Conservation (phyloP, 129 eudicot species). For the Smallanthus sonchifolius region DNA sequence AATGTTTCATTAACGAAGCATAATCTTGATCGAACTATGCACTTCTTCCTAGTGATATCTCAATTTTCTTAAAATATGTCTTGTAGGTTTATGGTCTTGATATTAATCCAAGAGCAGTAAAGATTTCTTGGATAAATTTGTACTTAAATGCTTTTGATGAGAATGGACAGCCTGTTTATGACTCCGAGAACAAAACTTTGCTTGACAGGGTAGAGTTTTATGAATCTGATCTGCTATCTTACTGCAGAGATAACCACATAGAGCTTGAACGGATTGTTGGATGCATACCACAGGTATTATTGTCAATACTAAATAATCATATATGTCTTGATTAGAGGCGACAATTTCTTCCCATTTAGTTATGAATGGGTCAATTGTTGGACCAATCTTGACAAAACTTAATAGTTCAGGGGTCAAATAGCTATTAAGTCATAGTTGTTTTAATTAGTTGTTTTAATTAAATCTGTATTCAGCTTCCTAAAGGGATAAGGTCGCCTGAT, state of each 20-base stretch:
- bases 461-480: too few relatives aligned
- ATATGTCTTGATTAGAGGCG: not conserved
- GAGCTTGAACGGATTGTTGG: slow-evolving; percentile 97
- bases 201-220: slow-evolving; percentile 93
- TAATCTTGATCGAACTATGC: not conserved
- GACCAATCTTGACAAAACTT: too few relatives aligned
- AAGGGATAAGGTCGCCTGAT: too few relatives aligned
- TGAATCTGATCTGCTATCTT: slow-evolving; percentile 87
- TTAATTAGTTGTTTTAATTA: too few relatives aligned
- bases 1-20: not conserved
- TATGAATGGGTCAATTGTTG: not conserved
- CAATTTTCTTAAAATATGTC: not conserved
- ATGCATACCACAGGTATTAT: slow-evolving; percentile 94
- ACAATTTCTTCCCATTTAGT: not conserved
- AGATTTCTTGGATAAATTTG: slow-evolving; percentile 92
- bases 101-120: slow-evolving; percentile 94
- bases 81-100: slow-evolving; percentile 95
- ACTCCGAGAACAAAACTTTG: slow-evolving; percentile 75
- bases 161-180: slow-evolving; percentile 76
- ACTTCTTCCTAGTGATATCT: not conserved
- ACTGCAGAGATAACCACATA: slow-evolving; percentile 84
- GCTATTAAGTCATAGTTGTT: too few relatives aligned
- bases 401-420: too few relatives aligned
- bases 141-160: slow-evolving; percentile 92
- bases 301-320: not conserved